A percentile compares a stretch with the other conserved stretches of the same genome.
Conservation (phyloP, 202 grass and related monocot genomes). For the Setaria italica region DNA sequence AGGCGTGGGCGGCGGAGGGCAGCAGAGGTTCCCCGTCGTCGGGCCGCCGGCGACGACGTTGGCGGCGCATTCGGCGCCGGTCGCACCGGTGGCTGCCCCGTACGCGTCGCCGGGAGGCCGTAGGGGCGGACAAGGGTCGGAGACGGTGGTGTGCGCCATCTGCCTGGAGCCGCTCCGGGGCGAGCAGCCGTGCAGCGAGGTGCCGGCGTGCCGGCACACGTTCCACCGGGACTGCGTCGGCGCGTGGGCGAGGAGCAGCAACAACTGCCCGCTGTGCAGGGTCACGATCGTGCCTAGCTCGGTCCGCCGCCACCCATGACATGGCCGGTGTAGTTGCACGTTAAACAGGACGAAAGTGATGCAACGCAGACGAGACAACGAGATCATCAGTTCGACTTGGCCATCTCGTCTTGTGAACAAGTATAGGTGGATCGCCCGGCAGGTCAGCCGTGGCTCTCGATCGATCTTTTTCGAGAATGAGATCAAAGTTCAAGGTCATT, state of each 20-base stretch:
- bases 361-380: no score
- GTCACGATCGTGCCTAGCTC: no score
- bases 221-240: constrained; percentile 34
- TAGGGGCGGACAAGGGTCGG: neutral
- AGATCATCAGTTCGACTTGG: no score
- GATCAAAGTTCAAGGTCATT: no score
- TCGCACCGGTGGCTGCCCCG: neutral
- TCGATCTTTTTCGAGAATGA: no score
- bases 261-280: constrained; percentile 36
- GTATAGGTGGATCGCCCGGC: no score
- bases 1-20: no score
- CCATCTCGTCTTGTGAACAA: no score
- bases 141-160: constrained; percentile 22
- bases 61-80: neutral
- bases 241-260: constrained; percentile 8
- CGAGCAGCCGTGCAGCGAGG: constrained; percentile 24
- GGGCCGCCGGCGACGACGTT: neutral
- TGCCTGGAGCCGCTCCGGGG: constrained; percentile 29
- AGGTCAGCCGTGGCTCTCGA: no score
- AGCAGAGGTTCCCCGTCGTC: neutral
- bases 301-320: no score
- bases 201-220: constrained; percentile 18
- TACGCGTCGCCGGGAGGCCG: neutral
- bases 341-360: no score
- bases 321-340: no score